These are phyloP conservation scores for Hymenotorrendiella dingleyae DNA, from an alignment of 2,329 filamentous ascomycete genomes.

Conservation along the genomic window DNA sequence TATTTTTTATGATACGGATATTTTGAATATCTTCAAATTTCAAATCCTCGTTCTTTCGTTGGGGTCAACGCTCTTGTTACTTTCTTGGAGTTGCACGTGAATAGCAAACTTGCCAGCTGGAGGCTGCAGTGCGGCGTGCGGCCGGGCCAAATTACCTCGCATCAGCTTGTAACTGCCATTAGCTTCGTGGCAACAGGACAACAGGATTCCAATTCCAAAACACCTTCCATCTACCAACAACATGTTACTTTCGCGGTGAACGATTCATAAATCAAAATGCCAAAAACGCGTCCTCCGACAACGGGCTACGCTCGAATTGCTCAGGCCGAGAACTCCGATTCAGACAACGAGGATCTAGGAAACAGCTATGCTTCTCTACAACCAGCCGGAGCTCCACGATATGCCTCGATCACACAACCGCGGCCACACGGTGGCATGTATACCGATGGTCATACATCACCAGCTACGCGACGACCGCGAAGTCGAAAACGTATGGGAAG, in stretches of 20 bases:
- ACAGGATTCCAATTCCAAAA: not conserved
- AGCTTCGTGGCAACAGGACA: conserved; percentile 3
- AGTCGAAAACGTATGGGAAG: conserved; percentile 50
- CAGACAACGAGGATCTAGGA: conserved; percentile 58
- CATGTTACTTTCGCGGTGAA: too few species aligned
- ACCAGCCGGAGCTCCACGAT: conserved; percentile 52
- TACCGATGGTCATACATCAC: conserved; percentile 36
- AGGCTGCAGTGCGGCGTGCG: not conserved
- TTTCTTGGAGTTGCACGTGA: too few species aligned
- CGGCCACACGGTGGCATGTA: conserved; percentile 55
- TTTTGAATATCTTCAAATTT: too few species aligned
- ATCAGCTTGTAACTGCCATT: not conserved
- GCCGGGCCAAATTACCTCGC: conserved; percentile 1
- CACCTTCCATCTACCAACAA: too few species aligned
- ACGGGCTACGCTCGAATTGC: conserved; percentile 82
- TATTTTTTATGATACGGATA: too few species aligned
- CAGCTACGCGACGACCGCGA: conserved; percentile 41
- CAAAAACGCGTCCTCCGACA: conserved; percentile 48
- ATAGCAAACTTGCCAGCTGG: not conserved
- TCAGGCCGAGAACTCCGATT: conserved; percentile 72
- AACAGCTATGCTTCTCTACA: conserved; percentile 49
- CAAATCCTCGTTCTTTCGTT: too few species aligned
- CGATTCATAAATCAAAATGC: not conserved
- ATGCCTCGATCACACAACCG: conserved; percentile 57
- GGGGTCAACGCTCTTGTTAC: too few species aligned